Base-by-base conservation (phyloP, 805 yeast genomes). In the Candida suzukii region DNA sequence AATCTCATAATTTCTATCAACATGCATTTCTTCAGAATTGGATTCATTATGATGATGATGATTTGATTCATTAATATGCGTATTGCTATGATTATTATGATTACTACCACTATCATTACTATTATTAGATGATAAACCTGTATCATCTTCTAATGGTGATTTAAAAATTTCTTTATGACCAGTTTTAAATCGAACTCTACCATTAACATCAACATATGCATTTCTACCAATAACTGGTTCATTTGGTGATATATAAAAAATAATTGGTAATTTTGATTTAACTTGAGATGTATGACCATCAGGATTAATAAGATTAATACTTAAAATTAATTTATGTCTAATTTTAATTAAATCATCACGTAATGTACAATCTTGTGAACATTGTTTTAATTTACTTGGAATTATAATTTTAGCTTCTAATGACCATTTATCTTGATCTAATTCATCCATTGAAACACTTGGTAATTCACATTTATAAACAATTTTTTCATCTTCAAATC, bases 261-360 rank as follows among this genome's bases (percentile, higher is more conserved):
- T 49, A 2, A 75, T 55, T 0, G 80, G 80, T 34, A 75, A 54
- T 46, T 73, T 74, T 11, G 80, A 76, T 38, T 76, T 59, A 26
- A 75, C 61, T 48, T 74, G 78, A 40, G 76, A 70, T 2, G 61
- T 56, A 51, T 73, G 78, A 14, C 79, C 79, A 44, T 66, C 73
- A 8, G 66, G 60, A 44, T 75, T 75, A 19, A 66, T 57, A 29
- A 75, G 54, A 40, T 69, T 70, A 13, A 75, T 63, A n/a, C 56
- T 51, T 5, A 75, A 49, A 6, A 71, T 58, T 31, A 75, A 55
- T 39, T 72, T 60, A 51, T 75, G 80, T 46, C 60, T 67, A 8
- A 74, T 71, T 38, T 57, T 61, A 25, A 74, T 50, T 39, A 71
- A 52, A n/a, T 64, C 61, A 42, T 68, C 58, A 36, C 62, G 64